phyloP scores from a whole-genome alignment of 108 stramenopile genomes.

The Phaeodactylum tricornutum region DNA sequence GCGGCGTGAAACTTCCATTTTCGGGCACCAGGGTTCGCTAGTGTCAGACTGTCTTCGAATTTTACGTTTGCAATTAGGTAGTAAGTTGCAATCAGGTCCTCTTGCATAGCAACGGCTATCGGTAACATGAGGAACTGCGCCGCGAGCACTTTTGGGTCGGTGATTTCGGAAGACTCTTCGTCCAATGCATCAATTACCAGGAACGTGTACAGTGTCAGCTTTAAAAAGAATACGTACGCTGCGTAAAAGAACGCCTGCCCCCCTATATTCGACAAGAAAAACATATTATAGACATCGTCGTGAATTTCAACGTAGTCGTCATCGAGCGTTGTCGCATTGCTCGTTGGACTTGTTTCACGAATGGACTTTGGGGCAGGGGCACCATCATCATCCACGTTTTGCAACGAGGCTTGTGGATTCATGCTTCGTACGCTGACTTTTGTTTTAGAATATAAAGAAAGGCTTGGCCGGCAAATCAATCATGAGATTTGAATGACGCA shows the following conservation, averaged over 20 bases:
- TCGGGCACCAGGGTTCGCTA: slow-evolving; percentile 16
- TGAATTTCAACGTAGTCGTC: slow-evolving; percentile 27
- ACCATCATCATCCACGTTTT: too few species aligned
- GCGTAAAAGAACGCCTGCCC: slow-evolving; percentile 28
- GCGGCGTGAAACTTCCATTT: slow-evolving; percentile 22
- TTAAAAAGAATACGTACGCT: slow-evolving; percentile 22
- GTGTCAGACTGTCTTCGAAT: slow-evolving; percentile 17
- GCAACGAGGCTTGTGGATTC: too few species aligned
- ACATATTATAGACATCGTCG: slow-evolving; percentile 47
- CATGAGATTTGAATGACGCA: too few species aligned
- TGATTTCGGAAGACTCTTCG: neutral
- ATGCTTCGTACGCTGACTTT: too few species aligned
- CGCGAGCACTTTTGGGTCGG: neutral
- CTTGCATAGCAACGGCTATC: slow-evolving; percentile 44
- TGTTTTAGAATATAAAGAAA: too few species aligned
- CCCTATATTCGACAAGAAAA: slow-evolving; percentile 21
- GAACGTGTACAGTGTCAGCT: slow-evolving; percentile 22
- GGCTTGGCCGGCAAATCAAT: too few species aligned
- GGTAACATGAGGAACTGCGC: slow-evolving; percentile 45
- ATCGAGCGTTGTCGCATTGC: too few species aligned
- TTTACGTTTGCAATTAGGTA: slow-evolving; percentile 30
- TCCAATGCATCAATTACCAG: neutral
- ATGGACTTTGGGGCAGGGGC: too few species aligned
- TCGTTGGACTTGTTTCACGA: too few species aligned
- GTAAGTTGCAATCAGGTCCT: slow-evolving; percentile 39